A percentile compares a stretch with the other conserved stretches of the same genome.
Conservation (phyloP, 371 early-diverging fungal species). For the Lichtheimia ramosa region DNA sequence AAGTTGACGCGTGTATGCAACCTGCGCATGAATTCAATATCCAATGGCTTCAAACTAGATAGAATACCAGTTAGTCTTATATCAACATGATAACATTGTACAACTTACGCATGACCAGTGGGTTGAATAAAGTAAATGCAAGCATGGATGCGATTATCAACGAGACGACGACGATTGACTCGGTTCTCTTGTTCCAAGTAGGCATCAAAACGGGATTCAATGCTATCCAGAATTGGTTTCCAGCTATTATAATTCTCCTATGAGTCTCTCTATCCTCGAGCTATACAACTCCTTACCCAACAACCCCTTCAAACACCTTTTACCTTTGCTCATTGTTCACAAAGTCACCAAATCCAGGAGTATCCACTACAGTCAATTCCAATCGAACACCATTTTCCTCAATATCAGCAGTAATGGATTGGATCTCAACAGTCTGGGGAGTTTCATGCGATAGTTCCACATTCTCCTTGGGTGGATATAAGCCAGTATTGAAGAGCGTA, state of each 20-base stretch:
- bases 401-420: slow-evolving; percentile 88
- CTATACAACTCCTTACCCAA: slow-evolving; percentile 5
- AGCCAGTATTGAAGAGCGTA: slow-evolving; percentile 93
- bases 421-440: slow-evolving; percentile 92
- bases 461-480: slow-evolving; percentile 87
- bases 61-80: too few species aligned
- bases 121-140: slow-evolving; percentile 98
- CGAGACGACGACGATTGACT: slow-evolving; percentile 83
- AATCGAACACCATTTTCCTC: slow-evolving; percentile 90
- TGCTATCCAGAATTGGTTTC: slow-evolving; percentile 94
- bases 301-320: slow-evolving; percentile 53
- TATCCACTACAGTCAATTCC: slow-evolving; percentile 94
- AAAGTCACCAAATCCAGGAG: slow-evolving; percentile 94
- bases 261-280: background rate
- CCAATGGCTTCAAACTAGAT: slow-evolving; percentile 81
- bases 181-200: slow-evolving; percentile 93
- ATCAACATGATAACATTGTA: too few species aligned
- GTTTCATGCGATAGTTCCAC: slow-evolving; percentile 81
- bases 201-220: slow-evolving; percentile 94
- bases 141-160: slow-evolving; percentile 95
- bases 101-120: slow-evolving; percentile 85
- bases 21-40: slow-evolving; percentile 95
- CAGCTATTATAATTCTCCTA: slow-evolving; percentile 54
- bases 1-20: slow-evolving; percentile 93
- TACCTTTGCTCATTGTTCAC: slow-evolving; percentile 94